Conservation (phyloP, 495 filamentous ascomycete genomes). For the Neurospora discreta region DNA sequence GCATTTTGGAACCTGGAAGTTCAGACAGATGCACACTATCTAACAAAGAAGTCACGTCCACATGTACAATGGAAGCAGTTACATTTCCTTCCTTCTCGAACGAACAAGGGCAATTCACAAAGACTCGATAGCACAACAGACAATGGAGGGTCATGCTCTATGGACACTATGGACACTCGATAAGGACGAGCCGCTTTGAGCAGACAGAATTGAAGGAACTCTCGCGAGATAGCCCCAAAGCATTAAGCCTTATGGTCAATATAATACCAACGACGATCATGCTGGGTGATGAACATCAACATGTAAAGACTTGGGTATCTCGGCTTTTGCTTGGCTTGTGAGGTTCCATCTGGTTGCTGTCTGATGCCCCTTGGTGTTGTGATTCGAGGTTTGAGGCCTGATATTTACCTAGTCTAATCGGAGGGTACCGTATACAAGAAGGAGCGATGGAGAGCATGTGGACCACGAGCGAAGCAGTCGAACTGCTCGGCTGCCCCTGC, state of each 20-base stretch:
- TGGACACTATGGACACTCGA: not conserved
- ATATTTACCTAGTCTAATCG: not conserved
- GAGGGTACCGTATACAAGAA: not conserved
- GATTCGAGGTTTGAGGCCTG: not conserved
- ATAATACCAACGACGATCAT: not conserved
- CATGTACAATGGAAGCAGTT: not conserved
- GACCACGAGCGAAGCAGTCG: not conserved
- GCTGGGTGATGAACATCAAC: not conserved
- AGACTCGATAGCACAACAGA: not conserved
- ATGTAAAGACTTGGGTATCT: not conserved
- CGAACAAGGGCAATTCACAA: not conserved
- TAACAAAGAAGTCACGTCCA: not conserved
- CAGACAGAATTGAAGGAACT: not conserved
- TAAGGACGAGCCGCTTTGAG: not conserved
- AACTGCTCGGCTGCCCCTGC: not conserved
- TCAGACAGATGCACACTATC: not conserved
- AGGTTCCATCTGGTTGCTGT: not conserved
- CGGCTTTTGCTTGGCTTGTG: not conserved
- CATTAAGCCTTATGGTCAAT: not conserved
- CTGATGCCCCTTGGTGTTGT: not conserved
- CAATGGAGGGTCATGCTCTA: not conserved
- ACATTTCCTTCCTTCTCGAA: not conserved
- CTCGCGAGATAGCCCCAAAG: not conserved
- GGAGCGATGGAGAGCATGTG: not conserved
- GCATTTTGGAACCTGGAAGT: not conserved